Evolutionary conservation across 139 green algal species (phyloP), one percentile per base, ranked within the genome.

Genomic region (Trebouxia sp.): DNA sequence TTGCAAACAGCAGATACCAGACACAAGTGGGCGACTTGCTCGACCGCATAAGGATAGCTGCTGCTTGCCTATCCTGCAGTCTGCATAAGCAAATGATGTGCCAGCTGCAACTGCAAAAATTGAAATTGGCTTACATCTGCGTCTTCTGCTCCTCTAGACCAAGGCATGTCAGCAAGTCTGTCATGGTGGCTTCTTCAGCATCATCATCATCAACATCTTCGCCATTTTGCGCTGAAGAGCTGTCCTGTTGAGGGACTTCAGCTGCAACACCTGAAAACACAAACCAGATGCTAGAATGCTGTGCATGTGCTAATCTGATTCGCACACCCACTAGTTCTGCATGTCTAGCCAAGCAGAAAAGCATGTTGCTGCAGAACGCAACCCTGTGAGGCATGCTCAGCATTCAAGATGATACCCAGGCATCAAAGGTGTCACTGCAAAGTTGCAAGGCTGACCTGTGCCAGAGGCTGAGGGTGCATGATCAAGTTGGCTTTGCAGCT

Each of bases 101-200:
- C 15, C 22, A 55, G 28, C n/a, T 39, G 2, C 7, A 39, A 35
- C 24, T 11, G 50, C 22, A 81, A 9, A 5, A 10, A 74, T 55
- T 11, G 1, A 75, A 12, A 70, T 26, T 32, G 45, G 50, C 86
- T 89, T 24, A 74, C 55, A 72, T 28, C 38, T 67, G 75, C 6
- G 84, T 77, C 56, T 88, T 87, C 7, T 50, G 80, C 53, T 92
- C 85, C 81, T 92, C 90, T 84, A 97, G 90, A 35, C 94, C 94
- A 32, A 98, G 76, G 80, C 94, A 98, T 20, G 93, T 92, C 30
- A 98, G 85, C 47, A 98, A 75, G 66, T 98, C 94, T 3, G 90
- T 91, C 85, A 98, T 89, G 37, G 88, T 45, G 28, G 75, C 74
- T 78, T 80, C 83, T 28, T 76, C 62, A 32, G 81, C 65, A 12